Base-by-base conservation (phyloP, 345 rosid species). In the Aquilaria malaccensis region DNA sequence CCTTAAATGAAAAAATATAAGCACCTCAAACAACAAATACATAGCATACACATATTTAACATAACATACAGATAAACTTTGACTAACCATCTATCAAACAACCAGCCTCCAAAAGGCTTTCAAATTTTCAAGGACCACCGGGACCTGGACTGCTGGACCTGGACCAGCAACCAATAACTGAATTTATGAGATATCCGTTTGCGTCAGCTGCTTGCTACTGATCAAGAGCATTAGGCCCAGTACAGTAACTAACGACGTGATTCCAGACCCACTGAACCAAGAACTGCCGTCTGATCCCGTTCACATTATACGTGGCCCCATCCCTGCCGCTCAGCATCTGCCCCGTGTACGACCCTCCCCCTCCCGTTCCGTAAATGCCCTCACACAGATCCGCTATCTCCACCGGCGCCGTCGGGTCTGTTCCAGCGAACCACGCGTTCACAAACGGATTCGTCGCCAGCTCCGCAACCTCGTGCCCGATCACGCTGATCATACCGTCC, bases 181-280 rank as follows among this genome's bases (percentile, higher is more conserved):
- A 4, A 37, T 3, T 37, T 37, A 2, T 37, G 43, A 37, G 43
- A 37, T 22, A 37, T 37, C 43, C 43, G 7, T 4, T 9, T 37
- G 43, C 43, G 5, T 22, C 7, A 0, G 43, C 2, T 37, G 22
- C 22, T 37, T 37, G 43, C 43, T 53, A 78, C 76, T 83, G 79
- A 79, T 89, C 97, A 11, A 89, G 85, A 37, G 87, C 85, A 74
- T 89, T 89, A 13, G 97, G 97, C 50, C 97, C 97, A 72, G 78
- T 81, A 68, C 97, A 89, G 76, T 87, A 89, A 70, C 71, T 83
- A 13, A 85, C 70, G 61, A 84, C 61, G 60, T 75, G 86, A 64
- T 80, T 89, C 97, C 97, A 89, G 11, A 89, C 57, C 97, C 97
- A 89, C 83, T 89, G 97, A 43, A 89, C 80, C 79, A 89, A 74